Base-by-base conservation (phyloP, 139 green algal genomes). In the Coelastrella sp. region DNA sequence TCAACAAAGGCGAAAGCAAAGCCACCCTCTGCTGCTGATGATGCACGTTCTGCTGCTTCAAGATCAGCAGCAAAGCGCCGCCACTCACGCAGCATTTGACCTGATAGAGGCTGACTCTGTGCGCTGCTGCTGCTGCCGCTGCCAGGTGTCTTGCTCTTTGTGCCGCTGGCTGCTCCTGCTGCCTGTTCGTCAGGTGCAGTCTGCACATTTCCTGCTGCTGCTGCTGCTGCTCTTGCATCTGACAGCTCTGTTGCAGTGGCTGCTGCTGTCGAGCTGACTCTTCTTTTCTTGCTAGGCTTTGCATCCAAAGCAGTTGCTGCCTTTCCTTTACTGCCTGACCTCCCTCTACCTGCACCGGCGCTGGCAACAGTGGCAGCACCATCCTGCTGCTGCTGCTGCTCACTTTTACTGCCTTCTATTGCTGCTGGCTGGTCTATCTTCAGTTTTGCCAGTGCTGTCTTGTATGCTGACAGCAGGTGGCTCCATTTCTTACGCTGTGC, bases 1-100 rank as follows among this genome's bases (percentile, higher is more conserved):
- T 99, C 98, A 32, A 98, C 86, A 89, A 99, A 99, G 0, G 93
- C 89, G 89, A 99, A 99, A 2, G 96, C 94, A 88, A 98, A 97
- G 66, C 89, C 93, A 68, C 94, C 89, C 64, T 96, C 91, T 1
- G 94, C 92, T n/a, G 92, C 93, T 1, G 90, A 69, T 11, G 91
- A 89, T 13, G 94, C 73, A 35, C 93, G 89, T 87, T 98, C 95
- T 3, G 94, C 96, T 0, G 88, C 85, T 0, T 86, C 89, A 38
- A 98, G 32, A 21, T 96, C 90, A 19, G 45, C 81, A 1, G 60
- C 87, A 87, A 99, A 98, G 2, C 62, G 60, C 2, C 72, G 79
- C 95, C 95, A 98, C 57, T 92, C 89, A 9, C 38, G 30, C 5
- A 51, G 50, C 17, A 93, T 72, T 43, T 77, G 53, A 1, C 30